These are phyloP conservation scores for Bruguiera parviflora DNA, from an alignment of 345 rosid species.

Conservation along the genomic window DNA sequence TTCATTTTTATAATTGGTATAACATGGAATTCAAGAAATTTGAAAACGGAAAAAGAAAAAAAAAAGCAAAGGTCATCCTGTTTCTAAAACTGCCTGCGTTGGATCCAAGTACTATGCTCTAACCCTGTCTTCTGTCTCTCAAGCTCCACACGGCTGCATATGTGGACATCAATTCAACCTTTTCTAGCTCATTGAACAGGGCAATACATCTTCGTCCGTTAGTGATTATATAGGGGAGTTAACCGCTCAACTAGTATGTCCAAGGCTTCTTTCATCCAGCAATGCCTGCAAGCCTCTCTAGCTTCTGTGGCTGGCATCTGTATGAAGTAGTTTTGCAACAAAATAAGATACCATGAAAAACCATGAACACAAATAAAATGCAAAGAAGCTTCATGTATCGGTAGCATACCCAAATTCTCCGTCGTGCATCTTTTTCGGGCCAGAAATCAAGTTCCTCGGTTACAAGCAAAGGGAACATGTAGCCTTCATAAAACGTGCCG, in stretches of 20 bases:
- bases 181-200: too few relatives aligned
- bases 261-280: constrained; percentile 96
- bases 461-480: constrained; percentile 83
- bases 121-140: too few relatives aligned
- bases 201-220: constrained; percentile 11
- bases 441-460: constrained; percentile 68
- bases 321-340: neutral
- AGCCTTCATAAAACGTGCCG: constrained; percentile 77
- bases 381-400: neutral
- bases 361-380: neutral
- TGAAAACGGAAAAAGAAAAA: too few relatives aligned
- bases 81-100: too few relatives aligned
- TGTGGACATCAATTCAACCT: too few relatives aligned
- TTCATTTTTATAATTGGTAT: too few relatives aligned
- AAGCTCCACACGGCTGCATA: too few relatives aligned
- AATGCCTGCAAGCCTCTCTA: constrained; percentile 69
- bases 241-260: constrained; percentile 55
- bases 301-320: constrained; percentile 70
- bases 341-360: neutral
- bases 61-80: too few relatives aligned
- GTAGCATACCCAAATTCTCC: constrained; percentile 61
- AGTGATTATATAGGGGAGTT: constrained; percentile 22
- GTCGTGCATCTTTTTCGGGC: constrained; percentile 71
- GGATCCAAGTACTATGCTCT: too few relatives aligned
- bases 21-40: too few relatives aligned